Evolutionary conservation across 129 eudicot genomes (phyloP).

Genomic region (Tanacetum coccineum): DNA sequence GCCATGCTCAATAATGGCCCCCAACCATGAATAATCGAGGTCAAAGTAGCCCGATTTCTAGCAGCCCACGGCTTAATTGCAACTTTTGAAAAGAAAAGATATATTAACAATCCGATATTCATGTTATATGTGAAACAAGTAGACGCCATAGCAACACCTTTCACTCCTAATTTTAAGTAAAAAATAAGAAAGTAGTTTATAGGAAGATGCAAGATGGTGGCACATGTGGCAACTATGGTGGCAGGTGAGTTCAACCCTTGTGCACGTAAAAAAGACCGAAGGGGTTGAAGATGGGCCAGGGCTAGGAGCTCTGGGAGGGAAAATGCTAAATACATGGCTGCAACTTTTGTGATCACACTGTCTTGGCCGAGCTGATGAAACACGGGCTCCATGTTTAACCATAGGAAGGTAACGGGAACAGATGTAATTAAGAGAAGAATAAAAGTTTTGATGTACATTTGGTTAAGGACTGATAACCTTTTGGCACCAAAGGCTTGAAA

Average conservation of each 20-base stretch:
- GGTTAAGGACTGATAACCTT: slow-evolving; percentile 56
- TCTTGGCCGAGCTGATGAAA: slow-evolving; percentile 70
- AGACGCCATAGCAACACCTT: slow-evolving; percentile 79
- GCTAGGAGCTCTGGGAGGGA: slow-evolving; percentile 66
- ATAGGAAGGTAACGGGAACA: slow-evolving; percentile 53
- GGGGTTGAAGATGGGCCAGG: slow-evolving; percentile 55
- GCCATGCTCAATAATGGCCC: slow-evolving; percentile 60
- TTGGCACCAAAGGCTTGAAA: slow-evolving; percentile 92
- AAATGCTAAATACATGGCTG: slow-evolving; percentile 45
- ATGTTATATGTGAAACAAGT: slow-evolving; percentile 52
- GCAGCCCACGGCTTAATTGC: slow-evolving; percentile 77
- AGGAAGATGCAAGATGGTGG: slow-evolving; percentile 68
- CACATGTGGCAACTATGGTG: slow-evolving; percentile 48
- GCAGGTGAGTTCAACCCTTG: slow-evolving; percentile 64
- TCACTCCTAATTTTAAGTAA: slow-evolving; percentile 56
- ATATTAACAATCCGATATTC: slow-evolving; percentile 60
- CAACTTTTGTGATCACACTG: slow-evolving; percentile 49
- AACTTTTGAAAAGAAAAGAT: slow-evolving; percentile 46
- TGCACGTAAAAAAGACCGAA: slow-evolving; percentile 60
- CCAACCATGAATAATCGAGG: slow-evolving; percentile 68
- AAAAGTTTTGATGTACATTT: slow-evolving; percentile 59
- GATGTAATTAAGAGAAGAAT: slow-evolving; percentile 57
- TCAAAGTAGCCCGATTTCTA: slow-evolving; percentile 35
- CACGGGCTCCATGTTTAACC: slow-evolving; percentile 79
- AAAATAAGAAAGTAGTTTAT: slow-evolving; percentile 57